Percentiles rank a stretch among this genome's conserved stretches.
phyloP scores from a whole-genome alignment of 345 rosid genomes.

The Gossypium sturtianum region DNA sequence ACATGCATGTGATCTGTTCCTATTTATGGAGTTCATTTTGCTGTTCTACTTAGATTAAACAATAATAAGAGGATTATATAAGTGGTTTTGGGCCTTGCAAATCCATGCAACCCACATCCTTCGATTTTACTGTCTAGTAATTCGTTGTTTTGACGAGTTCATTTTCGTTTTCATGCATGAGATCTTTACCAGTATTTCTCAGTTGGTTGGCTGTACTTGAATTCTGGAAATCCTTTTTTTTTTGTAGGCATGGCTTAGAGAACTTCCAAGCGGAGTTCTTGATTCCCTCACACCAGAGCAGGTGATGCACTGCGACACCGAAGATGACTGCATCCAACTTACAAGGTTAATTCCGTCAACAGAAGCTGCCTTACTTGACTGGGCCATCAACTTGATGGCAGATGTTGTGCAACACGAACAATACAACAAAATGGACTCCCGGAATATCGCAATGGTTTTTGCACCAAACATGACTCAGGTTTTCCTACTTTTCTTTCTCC shows the following conservation, averaged over 20 bases:
- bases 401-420: constrained; percentile 77
- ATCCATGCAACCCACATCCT: too few species aligned
- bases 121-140: too few species aligned
- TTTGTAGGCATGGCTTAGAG: constrained; percentile 84
- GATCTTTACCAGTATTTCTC: neutral
- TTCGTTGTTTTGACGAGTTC: too few species aligned
- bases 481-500: constrained; percentile 16
- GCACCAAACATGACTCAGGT: constrained; percentile 99
- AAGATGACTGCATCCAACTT: constrained; percentile 70
- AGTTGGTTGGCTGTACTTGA: neutral
- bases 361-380: constrained; percentile 79
- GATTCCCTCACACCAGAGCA: constrained; percentile 83
- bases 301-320: constrained; percentile 84
- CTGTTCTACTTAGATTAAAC: too few species aligned
- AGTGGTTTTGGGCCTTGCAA: too few species aligned
- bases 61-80: too few species aligned
- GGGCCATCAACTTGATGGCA: constrained; percentile 87
- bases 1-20: too few species aligned
- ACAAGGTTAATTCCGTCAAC: constrained; percentile 63
- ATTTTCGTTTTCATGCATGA: neutral
- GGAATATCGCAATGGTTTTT: constrained; percentile 92
- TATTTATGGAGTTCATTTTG: too few species aligned
- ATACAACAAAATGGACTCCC: constrained; percentile 89
- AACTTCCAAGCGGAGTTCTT: constrained; percentile 87
- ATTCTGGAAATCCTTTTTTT: neutral